Base-by-base conservation (phyloP, 23 red algal genomes). In the Chondrus crispus region DNA sequence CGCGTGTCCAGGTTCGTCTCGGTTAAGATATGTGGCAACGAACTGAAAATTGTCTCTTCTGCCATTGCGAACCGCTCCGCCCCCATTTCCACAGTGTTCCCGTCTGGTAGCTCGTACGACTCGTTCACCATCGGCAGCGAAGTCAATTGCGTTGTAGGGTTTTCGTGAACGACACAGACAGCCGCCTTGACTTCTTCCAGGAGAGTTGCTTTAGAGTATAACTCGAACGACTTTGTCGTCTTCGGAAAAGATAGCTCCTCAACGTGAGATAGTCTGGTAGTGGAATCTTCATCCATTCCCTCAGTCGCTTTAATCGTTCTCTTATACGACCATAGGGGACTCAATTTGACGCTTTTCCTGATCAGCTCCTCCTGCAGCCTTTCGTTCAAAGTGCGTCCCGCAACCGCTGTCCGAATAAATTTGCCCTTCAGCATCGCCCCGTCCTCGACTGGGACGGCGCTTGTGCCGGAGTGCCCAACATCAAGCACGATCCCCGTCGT, bases 401-500 rank as follows among this genome's bases (percentile, higher is more conserved):
- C 96, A 75, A 95, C 81, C 10, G 74, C 87, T 0, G 91, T 92
- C 52, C 91, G 92, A 36, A 98, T 82, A 40, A 90, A 58, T 43
- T 81, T 74, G 66, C 80, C 78, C 74, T 93, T 91, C 32, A 95
- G 74, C 2, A 95, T 84, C 14, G 80, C 75, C 41, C 87, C 96
- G 32, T 99, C 97, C 28, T 96, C 86, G 14, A 99, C 97, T 35
- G 97, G 97, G 10, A 93, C 91, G 5, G 95, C 95, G 41, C 91
- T 90, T 6, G 90, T 93, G 13, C 74, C 84, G 9, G 86, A 89
- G 60, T 93, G 91, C 35, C 97, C 97, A 68, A 93, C 74, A 83
- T 99, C 97, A 20, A 99, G 80, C 9, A 96, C 97, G 54, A 96
- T 71, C 18, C 93, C 93, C 46, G 97, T 96, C 62, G 90, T 84